Conservation (phyloP, 108 stramenopile genomes). For the Cyclostephanos invisitatus region DNA sequence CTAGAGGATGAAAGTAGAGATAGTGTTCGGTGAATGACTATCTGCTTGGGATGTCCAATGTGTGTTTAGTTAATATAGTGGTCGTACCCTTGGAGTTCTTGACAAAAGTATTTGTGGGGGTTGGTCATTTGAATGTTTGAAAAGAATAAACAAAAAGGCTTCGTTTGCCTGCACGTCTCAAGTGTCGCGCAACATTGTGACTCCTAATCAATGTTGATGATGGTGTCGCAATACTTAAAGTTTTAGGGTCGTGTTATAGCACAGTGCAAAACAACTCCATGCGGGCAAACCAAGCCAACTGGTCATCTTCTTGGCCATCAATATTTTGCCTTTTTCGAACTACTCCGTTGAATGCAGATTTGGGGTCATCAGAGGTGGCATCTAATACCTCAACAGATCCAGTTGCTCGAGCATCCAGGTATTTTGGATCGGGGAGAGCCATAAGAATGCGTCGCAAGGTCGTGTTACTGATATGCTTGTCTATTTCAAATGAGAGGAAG, state of each 20-base stretch:
- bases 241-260: constrained; percentile 13
- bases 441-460: constrained; percentile 36
- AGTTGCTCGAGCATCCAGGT: constrained; percentile 44
- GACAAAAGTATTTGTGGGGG: no score
- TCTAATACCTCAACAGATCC: constrained; percentile 31
- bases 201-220: no score
- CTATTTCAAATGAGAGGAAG: constrained; percentile 37
- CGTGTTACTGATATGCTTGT: constrained; percentile 37
- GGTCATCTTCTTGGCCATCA: constrained; percentile 42
- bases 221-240: no score
- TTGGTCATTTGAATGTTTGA: no score
- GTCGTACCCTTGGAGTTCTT: no score
- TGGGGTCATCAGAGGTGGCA: neutral
- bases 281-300: constrained; percentile 31
- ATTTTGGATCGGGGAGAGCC: constrained; percentile 39
- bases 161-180: no score
- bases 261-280: constrained; percentile 43
- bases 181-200: no score
- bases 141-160: no score
- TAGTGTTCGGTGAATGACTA: no score
- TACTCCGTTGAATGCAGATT: neutral
- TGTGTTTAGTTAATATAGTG: no score
- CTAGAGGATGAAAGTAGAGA: no score
- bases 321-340: constrained; percentile 33
- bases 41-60: no score